Base-by-base conservation (phyloP, 129 eudicot genomes). In the Arctium minus region DNA sequence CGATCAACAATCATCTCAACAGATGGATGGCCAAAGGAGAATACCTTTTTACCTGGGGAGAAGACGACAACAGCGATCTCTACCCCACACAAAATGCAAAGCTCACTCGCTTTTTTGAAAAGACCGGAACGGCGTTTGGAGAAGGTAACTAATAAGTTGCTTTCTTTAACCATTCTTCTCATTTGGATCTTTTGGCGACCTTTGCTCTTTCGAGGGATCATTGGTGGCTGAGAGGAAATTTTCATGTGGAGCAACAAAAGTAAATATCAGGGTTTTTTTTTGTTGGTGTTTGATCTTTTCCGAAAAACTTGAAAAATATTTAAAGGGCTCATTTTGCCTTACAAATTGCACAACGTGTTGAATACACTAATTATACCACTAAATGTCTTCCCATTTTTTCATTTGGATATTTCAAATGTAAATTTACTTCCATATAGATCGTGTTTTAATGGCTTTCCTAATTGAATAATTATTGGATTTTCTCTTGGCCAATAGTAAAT, bases 11-110 rank as follows among this genome's bases (percentile, higher is more conserved):
- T 64, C 2, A 77, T 29, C 15, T 89, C 89, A 0, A 89, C 96
- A 15, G 81, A 81, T 3, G 97, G 96, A 70, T 89, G 93, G 4
- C 97, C 97, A 33, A 90, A 94, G 12, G 96, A 89, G 76, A 84
- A 89, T 10, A 84, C 89, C 64, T 90, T 90, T 48, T 85, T 73
- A 0, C 89, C 92, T 0, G 94, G 94, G 2, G 94, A 91, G 77
- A 91, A 88, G 37, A 91, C 94, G 5, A 91, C 31, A 27, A 91
- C 83, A 0, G 85, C 89, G 2, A 89, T 85, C 37, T 91, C 90
- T 7, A 79, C 94, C 31, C 87, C 89, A 13, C 92, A 87, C 30
- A 88, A 79, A 71, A 91, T 91, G 85, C 84, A 80, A 37, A 91
- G 89, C 81, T 88, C 94, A 11, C 94, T 91, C 1, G 89, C 91